These are phyloP conservation scores for Penicillium ochrochloron DNA, from an alignment of 495 filamentous ascomycete genomes.

Conservation along the genomic window DNA sequence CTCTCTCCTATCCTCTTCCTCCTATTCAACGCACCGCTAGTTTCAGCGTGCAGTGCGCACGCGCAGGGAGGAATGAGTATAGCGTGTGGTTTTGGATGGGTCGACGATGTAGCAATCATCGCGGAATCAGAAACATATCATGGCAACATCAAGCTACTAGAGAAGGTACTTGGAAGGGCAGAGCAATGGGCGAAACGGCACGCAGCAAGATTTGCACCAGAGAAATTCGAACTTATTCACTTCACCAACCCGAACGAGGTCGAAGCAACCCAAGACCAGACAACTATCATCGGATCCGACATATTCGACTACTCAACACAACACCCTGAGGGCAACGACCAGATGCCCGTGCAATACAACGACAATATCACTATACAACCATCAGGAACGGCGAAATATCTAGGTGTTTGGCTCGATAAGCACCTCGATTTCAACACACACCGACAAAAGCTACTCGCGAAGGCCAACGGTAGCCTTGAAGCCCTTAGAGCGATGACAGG, in stretches of 20 bases:
- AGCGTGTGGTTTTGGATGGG: not conserved
- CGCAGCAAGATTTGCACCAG: conserved; percentile 23
- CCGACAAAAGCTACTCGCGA: conserved; percentile 15
- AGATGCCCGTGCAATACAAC: not conserved
- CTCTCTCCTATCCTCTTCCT: too few species aligned
- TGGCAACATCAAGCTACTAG: not conserved
- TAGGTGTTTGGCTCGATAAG: conserved; percentile 25
- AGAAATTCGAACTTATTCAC: conserved; percentile 22
- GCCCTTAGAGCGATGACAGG: not conserved
- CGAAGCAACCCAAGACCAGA: too few species aligned
- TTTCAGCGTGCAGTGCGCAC: too few species aligned
- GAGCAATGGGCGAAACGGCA: conserved; percentile 20
- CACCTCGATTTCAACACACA: conserved; percentile 19
- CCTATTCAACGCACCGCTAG: too few species aligned
- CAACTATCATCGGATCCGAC: too few species aligned
- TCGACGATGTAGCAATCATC: conserved; percentile 7
- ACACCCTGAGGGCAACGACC: not conserved
- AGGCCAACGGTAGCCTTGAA: conserved; percentile 14
- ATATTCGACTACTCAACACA: too few species aligned
- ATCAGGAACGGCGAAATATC: conserved; percentile 5
- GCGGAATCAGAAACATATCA: conserved; percentile 6
- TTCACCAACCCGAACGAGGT: conserved; percentile 1
- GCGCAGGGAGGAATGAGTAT: too few species aligned
- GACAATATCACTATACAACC: not conserved
- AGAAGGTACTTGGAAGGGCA: not conserved